A percentile compares a stretch with the other conserved stretches of the same genome.
These are phyloP conservation scores for Aphanomyces cochlioides DNA, from an alignment of 352 stramenopile species.

Conservation along the genomic window DNA sequence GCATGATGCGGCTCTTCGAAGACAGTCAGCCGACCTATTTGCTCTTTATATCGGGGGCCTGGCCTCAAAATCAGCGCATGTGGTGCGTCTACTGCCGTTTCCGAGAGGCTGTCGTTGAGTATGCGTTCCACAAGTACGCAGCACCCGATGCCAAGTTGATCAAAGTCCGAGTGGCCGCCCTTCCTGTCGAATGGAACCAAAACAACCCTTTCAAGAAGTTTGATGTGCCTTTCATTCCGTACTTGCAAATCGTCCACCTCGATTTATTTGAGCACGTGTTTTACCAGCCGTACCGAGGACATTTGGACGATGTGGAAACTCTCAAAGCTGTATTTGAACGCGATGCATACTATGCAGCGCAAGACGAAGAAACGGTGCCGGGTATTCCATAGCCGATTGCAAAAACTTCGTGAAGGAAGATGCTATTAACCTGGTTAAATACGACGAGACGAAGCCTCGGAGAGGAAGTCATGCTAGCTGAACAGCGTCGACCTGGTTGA, in stretches of 20 bases:
- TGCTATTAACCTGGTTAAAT: background rate
- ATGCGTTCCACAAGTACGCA: constrained; percentile 66
- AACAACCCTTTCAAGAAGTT: constrained; percentile 49
- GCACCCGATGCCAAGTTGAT: constrained; percentile 52
- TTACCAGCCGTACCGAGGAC: constrained; percentile 8
- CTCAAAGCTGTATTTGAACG: constrained; percentile 18
- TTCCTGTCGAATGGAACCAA: constrained; percentile 61
- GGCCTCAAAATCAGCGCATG: constrained; percentile 61
- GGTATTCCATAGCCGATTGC: background rate
- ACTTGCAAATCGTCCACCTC: background rate
- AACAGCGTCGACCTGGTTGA: background rate
- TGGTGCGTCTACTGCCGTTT: constrained; percentile 82
- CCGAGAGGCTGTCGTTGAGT: constrained; percentile 67
- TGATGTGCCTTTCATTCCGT: background rate
- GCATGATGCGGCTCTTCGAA: constrained; percentile 39
- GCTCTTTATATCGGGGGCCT: constrained; percentile 63
- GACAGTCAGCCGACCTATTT: constrained; percentile 48
- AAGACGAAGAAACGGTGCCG: background rate
- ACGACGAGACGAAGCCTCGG: background rate
- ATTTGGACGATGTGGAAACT: constrained; percentile 7
- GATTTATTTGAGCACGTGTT: constrained; percentile 16
- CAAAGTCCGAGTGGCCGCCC: constrained; percentile 58
- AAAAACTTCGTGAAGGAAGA: background rate
- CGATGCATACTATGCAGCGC: background rate
- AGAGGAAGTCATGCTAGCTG: background rate